A percentile compares a stretch with the other conserved stretches of the same genome.
These are phyloP conservation scores for Fonsecaea pedrosoi DNA, from an alignment of 2,329 filamentous ascomycete genomes.

Conservation along the genomic window DNA sequence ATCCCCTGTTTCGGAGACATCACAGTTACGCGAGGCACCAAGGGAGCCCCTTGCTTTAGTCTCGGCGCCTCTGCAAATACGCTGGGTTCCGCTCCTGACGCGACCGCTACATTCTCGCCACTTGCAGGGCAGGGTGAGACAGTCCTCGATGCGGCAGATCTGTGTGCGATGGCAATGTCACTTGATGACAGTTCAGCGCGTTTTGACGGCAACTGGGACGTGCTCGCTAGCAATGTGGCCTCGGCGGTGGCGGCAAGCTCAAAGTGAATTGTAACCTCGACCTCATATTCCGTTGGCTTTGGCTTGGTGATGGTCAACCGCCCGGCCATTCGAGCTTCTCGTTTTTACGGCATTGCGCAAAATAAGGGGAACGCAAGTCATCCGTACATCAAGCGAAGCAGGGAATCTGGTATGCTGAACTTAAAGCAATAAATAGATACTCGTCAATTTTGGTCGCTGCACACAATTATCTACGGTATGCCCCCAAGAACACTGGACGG, in stretches of 20 bases:
- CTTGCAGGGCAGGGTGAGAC: background rate
- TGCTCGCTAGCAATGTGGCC: slow-evolving; percentile 2
- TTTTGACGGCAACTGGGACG: slow-evolving; percentile 9
- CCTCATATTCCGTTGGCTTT: background rate
- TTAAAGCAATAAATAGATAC: too few species aligned
- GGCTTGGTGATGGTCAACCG: background rate
- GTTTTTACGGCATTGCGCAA: too few species aligned
- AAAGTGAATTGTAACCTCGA: background rate
- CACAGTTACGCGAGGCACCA: background rate
- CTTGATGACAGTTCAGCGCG: background rate
- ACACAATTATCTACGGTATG: too few species aligned
- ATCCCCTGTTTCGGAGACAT: slow-evolving; percentile 20
- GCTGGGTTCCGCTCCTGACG: background rate
- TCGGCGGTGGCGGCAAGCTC: background rate
- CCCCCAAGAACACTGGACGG: too few species aligned
- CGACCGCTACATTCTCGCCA: background rate
- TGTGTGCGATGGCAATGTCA: background rate
- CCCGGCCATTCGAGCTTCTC: background rate
- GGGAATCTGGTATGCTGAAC: too few species aligned
- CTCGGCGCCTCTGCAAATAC: background rate
- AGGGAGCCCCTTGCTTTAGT: background rate
- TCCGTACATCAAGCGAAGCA: too few species aligned
- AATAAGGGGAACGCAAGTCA: too few species aligned
- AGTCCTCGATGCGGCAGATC: background rate
- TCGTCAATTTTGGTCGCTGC: too few species aligned